Conservation (phyloP, 805 yeast genomes). For the Wickerhamiella cacticola region DNA sequence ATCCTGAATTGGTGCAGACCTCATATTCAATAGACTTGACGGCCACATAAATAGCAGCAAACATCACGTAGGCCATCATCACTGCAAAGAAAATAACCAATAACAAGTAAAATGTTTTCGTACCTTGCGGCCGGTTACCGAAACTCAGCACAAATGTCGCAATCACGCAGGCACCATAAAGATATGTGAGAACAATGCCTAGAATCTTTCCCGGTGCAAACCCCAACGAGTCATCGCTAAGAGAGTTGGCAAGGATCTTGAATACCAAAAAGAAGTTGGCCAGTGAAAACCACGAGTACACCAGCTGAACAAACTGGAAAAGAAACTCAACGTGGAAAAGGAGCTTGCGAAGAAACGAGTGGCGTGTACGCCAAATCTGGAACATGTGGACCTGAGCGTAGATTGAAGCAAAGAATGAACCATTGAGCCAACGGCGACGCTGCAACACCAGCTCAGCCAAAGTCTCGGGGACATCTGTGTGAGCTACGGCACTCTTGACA, state of each 20-base stretch:
- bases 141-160: slow-evolving; percentile 81
- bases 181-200: slow-evolving; percentile 71
- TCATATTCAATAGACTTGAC: slow-evolving; percentile 56
- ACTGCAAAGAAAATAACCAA: slow-evolving; percentile 75
- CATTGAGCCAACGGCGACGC: slow-evolving; percentile 93
- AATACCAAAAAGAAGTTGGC: slow-evolving; percentile 86
- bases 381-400: slow-evolving; percentile 72
- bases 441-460: slow-evolving; percentile 81
- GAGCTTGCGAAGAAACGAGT: slow-evolving; percentile 49
- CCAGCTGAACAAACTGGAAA: slow-evolving; percentile 60
- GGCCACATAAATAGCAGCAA: slow-evolving; percentile 74
- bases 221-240: slow-evolving; percentile 49
- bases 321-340: slow-evolving; percentile 64
- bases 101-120: slow-evolving; percentile 60
- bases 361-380: slow-evolving; percentile 69
- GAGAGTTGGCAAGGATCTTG: slow-evolving; percentile 68
- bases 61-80: slow-evolving; percentile 77
- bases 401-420: slow-evolving; percentile 88
- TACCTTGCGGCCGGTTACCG: slow-evolving; percentile 91
- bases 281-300: slow-evolving; percentile 86
- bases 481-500: slow-evolving; percentile 79
- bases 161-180: slow-evolving; percentile 67
- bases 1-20: slow-evolving; percentile 34
- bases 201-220: slow-evolving; percentile 66
- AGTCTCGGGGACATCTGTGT: slow-evolving; percentile 88